A percentile compares a stretch with the other conserved stretches of the same genome.
These are phyloP conservation scores for Solanum phureja DNA, from an alignment of 257 asterid species.

Conservation along the genomic window DNA sequence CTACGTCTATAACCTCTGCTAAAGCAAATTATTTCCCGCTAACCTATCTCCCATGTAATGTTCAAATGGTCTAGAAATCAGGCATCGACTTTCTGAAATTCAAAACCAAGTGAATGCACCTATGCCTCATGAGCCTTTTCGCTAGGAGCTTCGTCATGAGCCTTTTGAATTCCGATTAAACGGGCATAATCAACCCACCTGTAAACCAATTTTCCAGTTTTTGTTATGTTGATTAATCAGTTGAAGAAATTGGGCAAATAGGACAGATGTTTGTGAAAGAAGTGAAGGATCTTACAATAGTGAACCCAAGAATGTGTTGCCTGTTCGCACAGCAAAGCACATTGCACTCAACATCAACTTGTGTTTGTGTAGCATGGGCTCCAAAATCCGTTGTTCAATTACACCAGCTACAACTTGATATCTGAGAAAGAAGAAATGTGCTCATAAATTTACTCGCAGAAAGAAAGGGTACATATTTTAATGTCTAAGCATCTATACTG, in stretches of 20 bases:
- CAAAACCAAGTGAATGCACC: background rate
- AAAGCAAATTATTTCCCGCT: background rate
- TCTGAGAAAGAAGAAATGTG: slow-evolving; percentile 28
- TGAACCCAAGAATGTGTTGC: slow-evolving; percentile 87
- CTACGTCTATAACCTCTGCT: background rate
- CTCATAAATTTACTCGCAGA: background rate
- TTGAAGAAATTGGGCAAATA: background rate
- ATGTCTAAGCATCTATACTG: background rate
- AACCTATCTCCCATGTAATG: slow-evolving; percentile 5
- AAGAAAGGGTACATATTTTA: background rate
- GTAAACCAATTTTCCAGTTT: slow-evolving; percentile 12
- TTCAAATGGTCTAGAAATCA: slow-evolving; percentile 10
- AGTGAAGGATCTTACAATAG: slow-evolving; percentile 49
- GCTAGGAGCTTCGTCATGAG: slow-evolving; percentile 20
- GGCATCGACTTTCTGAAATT: background rate
- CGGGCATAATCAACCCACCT: slow-evolving; percentile 99
- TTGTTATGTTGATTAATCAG: background rate
- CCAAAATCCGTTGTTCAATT: slow-evolving; percentile 70
- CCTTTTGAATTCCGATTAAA: slow-evolving; percentile 72
- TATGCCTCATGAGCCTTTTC: slow-evolving; percentile 26
- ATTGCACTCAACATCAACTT: slow-evolving; percentile 66
- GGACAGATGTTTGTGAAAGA: background rate
- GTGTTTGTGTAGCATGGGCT: slow-evolving; percentile 73
- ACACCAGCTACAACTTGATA: slow-evolving; percentile 92
- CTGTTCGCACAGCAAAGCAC: slow-evolving; percentile 93